Percentiles rank a stretch among this genome's conserved stretches.
Evolutionary conservation across 176 grass and related monocot species (phyloP).

Genomic region (Triticum dicoccoides): DNA sequence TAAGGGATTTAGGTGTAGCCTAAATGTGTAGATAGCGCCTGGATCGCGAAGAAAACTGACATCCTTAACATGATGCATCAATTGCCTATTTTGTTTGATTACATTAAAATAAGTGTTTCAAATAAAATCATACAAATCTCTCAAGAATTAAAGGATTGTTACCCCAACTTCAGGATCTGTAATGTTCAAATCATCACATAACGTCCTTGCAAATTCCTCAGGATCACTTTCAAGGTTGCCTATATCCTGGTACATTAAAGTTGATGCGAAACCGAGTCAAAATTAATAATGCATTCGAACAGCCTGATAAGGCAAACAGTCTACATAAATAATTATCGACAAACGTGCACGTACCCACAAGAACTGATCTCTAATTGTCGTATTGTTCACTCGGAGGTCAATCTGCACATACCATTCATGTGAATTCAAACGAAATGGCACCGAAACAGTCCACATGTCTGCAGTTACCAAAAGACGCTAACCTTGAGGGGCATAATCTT

Average conservation of each 20-base stretch:
- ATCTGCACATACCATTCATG: slow-evolving; percentile 53
- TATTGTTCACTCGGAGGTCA: slow-evolving; percentile 89
- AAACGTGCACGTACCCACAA: slow-evolving; percentile 58
- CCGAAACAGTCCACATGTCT: background rate
- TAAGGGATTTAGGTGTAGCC: background rate
- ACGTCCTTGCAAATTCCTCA: slow-evolving; percentile 86
- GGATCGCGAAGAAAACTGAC: background rate
- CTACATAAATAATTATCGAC: background rate
- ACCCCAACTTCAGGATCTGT: slow-evolving; percentile 93
- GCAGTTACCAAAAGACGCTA: background rate
- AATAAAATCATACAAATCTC: background rate
- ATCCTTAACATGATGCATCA: background rate
- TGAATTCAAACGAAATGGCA: background rate
- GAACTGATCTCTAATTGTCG: slow-evolving; percentile 81
- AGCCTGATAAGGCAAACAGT: background rate
- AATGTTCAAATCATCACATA: slow-evolving; percentile 86
- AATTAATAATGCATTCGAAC: background rate
- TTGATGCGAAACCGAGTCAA: background rate
- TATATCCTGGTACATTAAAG: slow-evolving; percentile 56
- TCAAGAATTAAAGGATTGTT: background rate
- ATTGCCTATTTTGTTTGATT: background rate
- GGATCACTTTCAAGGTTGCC: slow-evolving; percentile 94
- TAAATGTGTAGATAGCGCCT: background rate
- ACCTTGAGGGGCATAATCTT: slow-evolving; percentile 96
- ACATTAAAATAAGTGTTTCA: background rate